Evolutionary conservation across 2,329 filamentous ascomycete species (phyloP).

Genomic region (Aspergillus chevalieri): DNA sequence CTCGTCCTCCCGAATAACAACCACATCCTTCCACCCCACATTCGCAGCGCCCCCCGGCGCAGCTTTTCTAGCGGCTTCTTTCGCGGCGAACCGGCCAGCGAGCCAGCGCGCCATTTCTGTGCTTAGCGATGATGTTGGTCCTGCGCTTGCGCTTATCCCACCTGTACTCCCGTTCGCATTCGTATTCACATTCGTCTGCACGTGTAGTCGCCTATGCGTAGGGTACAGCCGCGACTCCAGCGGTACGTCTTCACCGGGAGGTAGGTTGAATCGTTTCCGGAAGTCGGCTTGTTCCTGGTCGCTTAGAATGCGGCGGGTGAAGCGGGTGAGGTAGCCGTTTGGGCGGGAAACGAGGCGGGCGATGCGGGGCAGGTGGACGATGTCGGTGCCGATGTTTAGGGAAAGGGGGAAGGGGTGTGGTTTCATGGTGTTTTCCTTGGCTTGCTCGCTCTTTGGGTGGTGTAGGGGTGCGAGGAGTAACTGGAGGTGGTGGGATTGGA

Average conservation of each 20-base stretch:
- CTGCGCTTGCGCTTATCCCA: background rate
- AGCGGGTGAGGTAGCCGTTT: slow-evolving; percentile 32
- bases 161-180: background rate
- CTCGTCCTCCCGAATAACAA: slow-evolving; percentile 29
- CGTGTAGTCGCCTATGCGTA: background rate
- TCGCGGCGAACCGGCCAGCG: slow-evolving; percentile 60
- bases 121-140: slow-evolving; percentile 6
- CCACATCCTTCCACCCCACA: slow-evolving; percentile 58
- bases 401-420: slow-evolving; percentile 54
- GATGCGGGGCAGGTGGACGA: slow-evolving; percentile 66
- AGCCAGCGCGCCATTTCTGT: slow-evolving; percentile 38
- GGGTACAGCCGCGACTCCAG: background rate
- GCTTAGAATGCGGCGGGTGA: slow-evolving; percentile 37
- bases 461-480: background rate
- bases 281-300: slow-evolving; percentile 36
- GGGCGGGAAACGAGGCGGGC: slow-evolving; percentile 48
- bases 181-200: background rate
- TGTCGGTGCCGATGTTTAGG: slow-evolving; percentile 69
- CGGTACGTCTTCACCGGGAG: background rate
- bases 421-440: background rate
- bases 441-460: slow-evolving; percentile 13
- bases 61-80: slow-evolving; percentile 70
- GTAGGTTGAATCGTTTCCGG: slow-evolving; percentile 24
- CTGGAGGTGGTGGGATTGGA: background rate
- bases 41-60: slow-evolving; percentile 48